Evolutionary conservation across 1,284 basidiomycete genomes (phyloP).

Genomic region (Naganishia sp.): DNA sequence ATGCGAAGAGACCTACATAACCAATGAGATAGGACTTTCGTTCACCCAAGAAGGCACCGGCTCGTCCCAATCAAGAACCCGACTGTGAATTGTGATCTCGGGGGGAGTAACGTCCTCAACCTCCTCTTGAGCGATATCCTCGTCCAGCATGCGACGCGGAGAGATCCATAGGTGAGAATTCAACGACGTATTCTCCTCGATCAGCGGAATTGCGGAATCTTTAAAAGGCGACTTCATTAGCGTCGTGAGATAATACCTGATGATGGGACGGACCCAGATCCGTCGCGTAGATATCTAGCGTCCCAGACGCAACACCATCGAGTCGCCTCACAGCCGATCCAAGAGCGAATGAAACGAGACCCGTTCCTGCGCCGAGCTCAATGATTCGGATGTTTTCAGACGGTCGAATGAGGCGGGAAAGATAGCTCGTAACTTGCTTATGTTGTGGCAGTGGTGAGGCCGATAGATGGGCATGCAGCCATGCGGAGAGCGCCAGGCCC

Average conservation of each 20-base stretch:
- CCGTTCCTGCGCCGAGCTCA: conserved; percentile 71
- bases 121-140: no score
- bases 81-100: conserved; percentile 43
- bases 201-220: conserved; percentile 77
- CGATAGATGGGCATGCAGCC: conserved; percentile 59
- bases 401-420: background rate
- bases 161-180: conserved; percentile 54
- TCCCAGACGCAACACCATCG: conserved; percentile 11
- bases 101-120: no score
- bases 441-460: background rate
- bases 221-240: conserved; percentile 1
- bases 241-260: background rate
- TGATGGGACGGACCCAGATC: conserved; percentile 65
- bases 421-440: background rate
- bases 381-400: background rate
- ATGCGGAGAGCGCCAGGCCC: conserved; percentile 74
- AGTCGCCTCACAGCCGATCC: conserved; percentile 47
- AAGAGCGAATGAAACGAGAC: conserved; percentile 71
- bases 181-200: conserved; percentile 66
- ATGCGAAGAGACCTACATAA: conserved; percentile 44
- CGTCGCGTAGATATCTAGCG: conserved; percentile 61
- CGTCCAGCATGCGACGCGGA: background rate
- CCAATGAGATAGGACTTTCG: conserved; percentile 38
- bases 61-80: conserved; percentile 74
- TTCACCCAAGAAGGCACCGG: conserved; percentile 59